phyloP scores from a whole-genome alignment of 495 filamentous ascomycete genomes.

The Lasiosphaeris hirsuta region DNA sequence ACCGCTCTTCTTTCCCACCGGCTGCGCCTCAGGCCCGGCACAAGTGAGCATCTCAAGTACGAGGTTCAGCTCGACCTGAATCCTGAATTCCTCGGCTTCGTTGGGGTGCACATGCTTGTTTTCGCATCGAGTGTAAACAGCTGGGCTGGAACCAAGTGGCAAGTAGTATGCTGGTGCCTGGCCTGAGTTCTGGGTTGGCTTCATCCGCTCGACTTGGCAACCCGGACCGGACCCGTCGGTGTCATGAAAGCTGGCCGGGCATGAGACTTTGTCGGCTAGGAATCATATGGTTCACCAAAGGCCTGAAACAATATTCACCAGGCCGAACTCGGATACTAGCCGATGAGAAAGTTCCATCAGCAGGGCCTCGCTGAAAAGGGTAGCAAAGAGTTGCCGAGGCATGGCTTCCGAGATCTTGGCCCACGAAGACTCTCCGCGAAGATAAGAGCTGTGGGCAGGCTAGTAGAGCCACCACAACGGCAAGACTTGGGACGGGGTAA shows the following conservation, averaged over 20 bases:
- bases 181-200: constrained; percentile 1
- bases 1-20: constrained; percentile 3
- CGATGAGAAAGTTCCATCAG: constrained; percentile 6
- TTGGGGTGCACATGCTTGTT: constrained; percentile 6
- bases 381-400: constrained; percentile 1
- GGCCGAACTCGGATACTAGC: constrained; percentile 7
- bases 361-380: constrained; percentile 13
- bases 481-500: constrained; percentile 1
- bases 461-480: constrained; percentile 11
- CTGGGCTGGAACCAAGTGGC: not conserved
- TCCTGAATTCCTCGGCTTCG: constrained; percentile 5
- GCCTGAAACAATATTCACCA: not conserved
- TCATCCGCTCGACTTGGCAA: not conserved
- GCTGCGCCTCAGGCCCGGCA: constrained; percentile 8
- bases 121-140: not conserved
- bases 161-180: not conserved
- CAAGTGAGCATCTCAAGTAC: constrained; percentile 7
- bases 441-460: constrained; percentile 9
- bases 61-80: constrained; percentile 6
- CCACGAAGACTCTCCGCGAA: not conserved
- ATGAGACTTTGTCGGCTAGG: not conserved
- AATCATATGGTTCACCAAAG: not conserved
- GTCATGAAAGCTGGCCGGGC: not conserved
- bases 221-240: not conserved
- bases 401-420: constrained; percentile 9